Conservation (phyloP, 169 alveolate species). For the Eimeria necatrix region DNA sequence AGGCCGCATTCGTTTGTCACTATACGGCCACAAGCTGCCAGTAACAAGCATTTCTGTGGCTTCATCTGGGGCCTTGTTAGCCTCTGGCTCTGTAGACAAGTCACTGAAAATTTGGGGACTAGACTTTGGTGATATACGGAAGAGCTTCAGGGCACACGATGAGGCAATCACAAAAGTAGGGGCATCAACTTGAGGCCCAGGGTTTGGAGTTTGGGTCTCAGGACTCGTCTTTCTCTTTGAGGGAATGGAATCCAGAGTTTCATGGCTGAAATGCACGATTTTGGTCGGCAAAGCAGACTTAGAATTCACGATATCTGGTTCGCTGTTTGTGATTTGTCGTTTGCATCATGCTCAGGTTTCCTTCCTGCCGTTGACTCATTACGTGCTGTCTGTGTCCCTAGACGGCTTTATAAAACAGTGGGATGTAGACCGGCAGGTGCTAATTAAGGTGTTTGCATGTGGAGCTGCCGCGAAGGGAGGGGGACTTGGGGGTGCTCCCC, state of each 20-base stretch:
- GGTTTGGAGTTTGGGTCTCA: not conserved
- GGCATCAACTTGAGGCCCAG: not conserved
- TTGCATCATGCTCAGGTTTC: slow-evolving; percentile 29
- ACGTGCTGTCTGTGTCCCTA: slow-evolving; percentile 90
- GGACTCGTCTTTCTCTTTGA: not conserved
- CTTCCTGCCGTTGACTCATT: slow-evolving; percentile 64
- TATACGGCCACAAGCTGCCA: slow-evolving; percentile 94
- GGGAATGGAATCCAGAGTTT: not conserved
- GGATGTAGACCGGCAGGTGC: slow-evolving; percentile 88
- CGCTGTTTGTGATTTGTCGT: not conserved
- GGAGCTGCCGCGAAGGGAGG: slow-evolving; percentile 39
- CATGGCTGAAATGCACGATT: not conserved
- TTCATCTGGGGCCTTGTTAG: slow-evolving; percentile 89
- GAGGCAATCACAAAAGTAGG: slow-evolving; percentile 63
- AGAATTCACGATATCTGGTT: too few species aligned
- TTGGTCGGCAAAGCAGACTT: not conserved
- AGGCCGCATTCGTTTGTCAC: slow-evolving; percentile 82
- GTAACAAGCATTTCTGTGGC: slow-evolving; percentile 90
- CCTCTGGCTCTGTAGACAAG: slow-evolving; percentile 92
- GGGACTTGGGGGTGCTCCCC: not conserved
- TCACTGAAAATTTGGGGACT: slow-evolving; percentile 92
- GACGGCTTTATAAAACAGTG: slow-evolving; percentile 92
- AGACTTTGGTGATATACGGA: slow-evolving; percentile 90
- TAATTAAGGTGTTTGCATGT: slow-evolving; percentile 18
- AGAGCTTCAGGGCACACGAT: slow-evolving; percentile 73